Evolutionary conservation across 331 rosid species (phyloP).

Genomic region (Telfairia occidentalis): DNA sequence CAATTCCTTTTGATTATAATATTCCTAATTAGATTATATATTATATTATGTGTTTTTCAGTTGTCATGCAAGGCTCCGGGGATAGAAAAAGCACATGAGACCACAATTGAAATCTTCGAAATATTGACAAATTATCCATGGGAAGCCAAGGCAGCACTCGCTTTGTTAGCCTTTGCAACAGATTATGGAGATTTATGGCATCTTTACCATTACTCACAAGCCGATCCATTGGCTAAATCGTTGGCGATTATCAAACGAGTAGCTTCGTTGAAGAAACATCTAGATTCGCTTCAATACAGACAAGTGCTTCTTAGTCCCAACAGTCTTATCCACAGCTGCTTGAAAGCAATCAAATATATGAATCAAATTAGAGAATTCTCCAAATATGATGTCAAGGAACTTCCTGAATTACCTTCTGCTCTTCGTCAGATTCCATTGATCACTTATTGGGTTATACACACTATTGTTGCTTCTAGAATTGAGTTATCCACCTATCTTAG

Average conservation of each 20-base stretch:
- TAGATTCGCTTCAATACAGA: background rate
- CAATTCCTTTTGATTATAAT: too few species aligned
- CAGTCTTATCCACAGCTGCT: constrained; percentile 1
- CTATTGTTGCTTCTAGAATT: constrained; percentile 11
- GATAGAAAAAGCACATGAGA: background rate
- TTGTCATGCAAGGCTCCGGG: constrained; percentile 8
- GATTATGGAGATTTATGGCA: constrained; percentile 13
- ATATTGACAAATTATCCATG: background rate
- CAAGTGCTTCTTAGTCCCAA: background rate
- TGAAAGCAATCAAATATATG: constrained; percentile 6
- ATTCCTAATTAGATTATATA: too few species aligned
- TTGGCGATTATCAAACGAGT: constrained; percentile 9
- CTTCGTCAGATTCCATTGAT: background rate
- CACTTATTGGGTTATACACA: constrained; percentile 15
- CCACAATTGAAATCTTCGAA: background rate
- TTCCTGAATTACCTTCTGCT: constrained; percentile 3
- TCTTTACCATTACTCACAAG: background rate
- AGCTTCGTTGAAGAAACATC: background rate
- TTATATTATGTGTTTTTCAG: background rate
- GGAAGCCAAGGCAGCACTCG: constrained; percentile 9
- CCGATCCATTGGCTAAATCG: background rate
- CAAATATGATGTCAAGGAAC: constrained; percentile 1
- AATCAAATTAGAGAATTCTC: background rate
- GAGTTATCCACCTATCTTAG: background rate
- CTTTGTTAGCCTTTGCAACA: background rate